Evolutionary conservation across 306 rosid species (phyloP).

Genomic region (Prunus davidiana): DNA sequence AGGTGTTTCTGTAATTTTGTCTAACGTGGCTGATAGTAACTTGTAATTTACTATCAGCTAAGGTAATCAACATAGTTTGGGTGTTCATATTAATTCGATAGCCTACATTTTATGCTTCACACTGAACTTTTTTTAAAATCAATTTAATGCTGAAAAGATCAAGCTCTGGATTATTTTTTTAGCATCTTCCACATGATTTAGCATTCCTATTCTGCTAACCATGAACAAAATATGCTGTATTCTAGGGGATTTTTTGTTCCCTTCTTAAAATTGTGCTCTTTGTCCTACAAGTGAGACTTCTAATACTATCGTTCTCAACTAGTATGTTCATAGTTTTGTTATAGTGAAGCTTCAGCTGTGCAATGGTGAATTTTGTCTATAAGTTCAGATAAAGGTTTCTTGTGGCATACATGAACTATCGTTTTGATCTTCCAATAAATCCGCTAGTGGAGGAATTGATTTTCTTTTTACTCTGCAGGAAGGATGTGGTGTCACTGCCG

Average conservation of each 20-base stretch:
- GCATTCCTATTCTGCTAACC: background rate
- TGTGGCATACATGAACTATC: background rate
- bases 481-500: conserved; percentile 99
- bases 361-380: background rate
- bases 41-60: background rate
- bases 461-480: conserved; percentile 46
- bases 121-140: background rate
- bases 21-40: background rate
- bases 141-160: background rate
- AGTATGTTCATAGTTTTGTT: background rate
- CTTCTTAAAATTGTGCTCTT: conserved; percentile 1
- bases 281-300: background rate
- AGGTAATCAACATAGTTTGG: background rate
- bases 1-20: background rate
- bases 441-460: background rate
- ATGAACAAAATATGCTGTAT: conserved; percentile 3
- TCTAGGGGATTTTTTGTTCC: background rate
- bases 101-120: background rate
- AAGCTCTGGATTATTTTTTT: background rate
- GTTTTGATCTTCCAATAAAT: background rate
- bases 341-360: background rate
- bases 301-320: background rate
- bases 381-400: background rate
- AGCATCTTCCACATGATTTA: background rate
- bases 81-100: background rate